These are phyloP conservation scores for Rubia yunnanensis DNA, from an alignment of 257 asterid genomes.

Conservation along the genomic window DNA sequence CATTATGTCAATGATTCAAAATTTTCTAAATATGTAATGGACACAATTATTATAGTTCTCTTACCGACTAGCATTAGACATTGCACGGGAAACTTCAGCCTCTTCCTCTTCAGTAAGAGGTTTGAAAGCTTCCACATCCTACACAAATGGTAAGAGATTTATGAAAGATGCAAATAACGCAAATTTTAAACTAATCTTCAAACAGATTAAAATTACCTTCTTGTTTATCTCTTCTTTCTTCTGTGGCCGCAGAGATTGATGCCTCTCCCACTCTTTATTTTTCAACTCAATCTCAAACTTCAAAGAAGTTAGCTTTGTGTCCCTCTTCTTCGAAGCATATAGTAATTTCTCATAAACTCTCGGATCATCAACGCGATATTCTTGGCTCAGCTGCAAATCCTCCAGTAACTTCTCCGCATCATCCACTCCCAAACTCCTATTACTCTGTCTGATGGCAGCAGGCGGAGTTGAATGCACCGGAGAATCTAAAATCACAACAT, in stretches of 20 bases:
- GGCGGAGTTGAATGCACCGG: constrained; percentile 32
- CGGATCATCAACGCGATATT: constrained; percentile 9
- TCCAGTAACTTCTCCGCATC: constrained; percentile 25
- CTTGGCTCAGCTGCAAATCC: constrained; percentile 21
- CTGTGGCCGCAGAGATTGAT: constrained; percentile 23
- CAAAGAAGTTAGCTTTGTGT: constrained; percentile 20
- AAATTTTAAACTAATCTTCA: background rate
- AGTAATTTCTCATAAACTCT: constrained; percentile 29
- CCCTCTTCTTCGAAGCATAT: constrained; percentile 15
- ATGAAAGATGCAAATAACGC: constrained; percentile 8
- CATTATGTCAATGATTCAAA: background rate
- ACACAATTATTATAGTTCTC: constrained; percentile 1
- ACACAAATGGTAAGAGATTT: constrained; percentile 14
- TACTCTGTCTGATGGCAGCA: constrained; percentile 23
- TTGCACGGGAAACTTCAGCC: constrained; percentile 30
- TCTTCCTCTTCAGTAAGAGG: constrained; percentile 59
- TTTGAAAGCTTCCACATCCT: constrained; percentile 64
- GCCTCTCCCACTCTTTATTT: constrained; percentile 16
- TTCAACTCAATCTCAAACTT: constrained; percentile 24
- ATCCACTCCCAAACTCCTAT: constrained; percentile 24
- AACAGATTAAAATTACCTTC: constrained; percentile 31
- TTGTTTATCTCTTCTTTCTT: constrained; percentile 32
- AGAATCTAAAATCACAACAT: constrained; percentile 8
- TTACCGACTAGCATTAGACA: constrained; percentile 45
- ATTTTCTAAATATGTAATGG: background rate